Conservation (phyloP, 495 filamentous ascomycete genomes). For the Neurospora sublineolata region DNA sequence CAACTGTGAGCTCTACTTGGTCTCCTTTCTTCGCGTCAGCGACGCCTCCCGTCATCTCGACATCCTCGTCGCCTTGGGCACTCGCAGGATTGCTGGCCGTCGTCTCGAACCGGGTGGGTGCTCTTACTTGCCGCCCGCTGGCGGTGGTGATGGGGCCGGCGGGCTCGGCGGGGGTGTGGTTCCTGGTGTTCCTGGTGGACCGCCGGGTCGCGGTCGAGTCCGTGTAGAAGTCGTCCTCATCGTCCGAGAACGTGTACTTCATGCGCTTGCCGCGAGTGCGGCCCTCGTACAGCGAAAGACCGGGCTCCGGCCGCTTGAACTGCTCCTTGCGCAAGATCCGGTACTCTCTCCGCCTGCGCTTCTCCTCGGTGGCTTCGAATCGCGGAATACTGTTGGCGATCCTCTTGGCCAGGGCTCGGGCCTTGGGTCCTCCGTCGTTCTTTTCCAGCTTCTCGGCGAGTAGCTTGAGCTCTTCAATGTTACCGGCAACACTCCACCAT, state of each 20-base stretch:
- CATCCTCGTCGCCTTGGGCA: conserved; percentile 24
- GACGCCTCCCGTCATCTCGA: conserved; percentile 10
- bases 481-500: conserved; percentile 89
- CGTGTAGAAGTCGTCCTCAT: conserved; percentile 63
- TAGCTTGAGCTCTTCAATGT: conserved; percentile 69
- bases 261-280: conserved; percentile 90
- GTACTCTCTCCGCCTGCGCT: conserved; percentile 88
- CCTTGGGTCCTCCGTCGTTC: conserved; percentile 66
- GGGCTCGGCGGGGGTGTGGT: conserved; percentile 57
- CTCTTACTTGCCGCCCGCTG: conserved; percentile 77
- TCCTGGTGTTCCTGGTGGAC: conserved; percentile 63
- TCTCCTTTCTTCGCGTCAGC: conserved; percentile 3
- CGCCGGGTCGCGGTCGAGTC: conserved; percentile 55
- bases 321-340: conserved; percentile 73
- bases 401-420: conserved; percentile 60
- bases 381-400: conserved; percentile 75
- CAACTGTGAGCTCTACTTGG: conserved; percentile 14
- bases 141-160: conserved; percentile 74
- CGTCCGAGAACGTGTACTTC: conserved; percentile 91
- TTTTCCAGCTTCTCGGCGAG: conserved; percentile 62
- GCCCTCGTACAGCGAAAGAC: conserved; percentile 89
- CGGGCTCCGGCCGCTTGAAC: conserved; percentile 78
- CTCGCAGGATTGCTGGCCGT: conserved; percentile 31
- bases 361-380: conserved; percentile 95
- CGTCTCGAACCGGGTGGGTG: conserved; percentile 67